phyloP scores from a whole-genome alignment of 139 green algal species.

The Astrephomene gubernaculifera region DNA sequence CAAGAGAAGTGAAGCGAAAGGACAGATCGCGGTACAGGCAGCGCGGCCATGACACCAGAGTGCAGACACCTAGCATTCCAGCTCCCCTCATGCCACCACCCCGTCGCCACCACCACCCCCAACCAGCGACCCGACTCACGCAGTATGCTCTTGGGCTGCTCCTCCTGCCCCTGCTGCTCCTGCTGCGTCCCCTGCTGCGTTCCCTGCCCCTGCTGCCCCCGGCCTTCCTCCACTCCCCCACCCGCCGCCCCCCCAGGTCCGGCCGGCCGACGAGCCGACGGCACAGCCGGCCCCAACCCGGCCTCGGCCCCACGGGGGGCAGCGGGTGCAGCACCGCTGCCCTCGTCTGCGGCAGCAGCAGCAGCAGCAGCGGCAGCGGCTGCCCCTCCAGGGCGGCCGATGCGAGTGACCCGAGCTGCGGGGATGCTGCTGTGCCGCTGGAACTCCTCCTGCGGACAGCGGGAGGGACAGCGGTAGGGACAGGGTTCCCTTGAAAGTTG shows the following conservation, averaged over 20 bases:
- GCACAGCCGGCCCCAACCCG: background rate
- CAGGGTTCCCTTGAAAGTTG: too few relatives aligned
- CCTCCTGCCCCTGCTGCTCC: background rate
- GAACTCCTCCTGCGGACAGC: constrained; percentile 42
- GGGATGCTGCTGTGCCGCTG: background rate
- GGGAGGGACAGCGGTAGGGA: too few relatives aligned
- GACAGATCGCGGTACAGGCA: too few relatives aligned
- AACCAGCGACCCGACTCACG: background rate
- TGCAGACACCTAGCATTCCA: too few relatives aligned
- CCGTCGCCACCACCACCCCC: too few relatives aligned
- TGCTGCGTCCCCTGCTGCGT: background rate
- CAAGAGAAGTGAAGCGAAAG: too few relatives aligned
- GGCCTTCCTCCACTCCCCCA: background rate
- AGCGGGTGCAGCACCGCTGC: background rate
- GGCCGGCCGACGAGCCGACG: background rate
- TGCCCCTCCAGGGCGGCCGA: background rate
- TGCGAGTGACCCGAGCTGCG: background rate
- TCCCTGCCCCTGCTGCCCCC: background rate
- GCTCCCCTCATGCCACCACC: too few relatives aligned
- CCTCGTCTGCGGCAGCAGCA: background rate
- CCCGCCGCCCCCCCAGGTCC: too few relatives aligned
- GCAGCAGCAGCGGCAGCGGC: background rate
- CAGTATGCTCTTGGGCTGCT: constrained; percentile 34
- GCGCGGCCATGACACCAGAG: too few relatives aligned
- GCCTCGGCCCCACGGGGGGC: background rate